phyloP scores from a whole-genome alignment of 768 basidiomycete species.

The Mycena maculata region DNA sequence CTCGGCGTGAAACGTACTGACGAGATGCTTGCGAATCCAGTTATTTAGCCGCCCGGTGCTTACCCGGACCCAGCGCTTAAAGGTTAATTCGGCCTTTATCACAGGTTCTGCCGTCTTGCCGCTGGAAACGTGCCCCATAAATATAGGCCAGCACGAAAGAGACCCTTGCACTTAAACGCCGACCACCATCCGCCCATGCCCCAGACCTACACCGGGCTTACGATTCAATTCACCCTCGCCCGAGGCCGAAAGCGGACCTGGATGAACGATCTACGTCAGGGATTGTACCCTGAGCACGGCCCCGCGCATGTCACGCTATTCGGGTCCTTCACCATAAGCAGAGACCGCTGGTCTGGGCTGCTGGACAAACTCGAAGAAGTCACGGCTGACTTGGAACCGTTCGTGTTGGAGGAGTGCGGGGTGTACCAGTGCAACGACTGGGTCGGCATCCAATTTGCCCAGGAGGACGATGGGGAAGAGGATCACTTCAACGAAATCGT shows the following conservation, averaged over 20 bases:
- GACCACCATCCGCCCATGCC: conserved; percentile 2
- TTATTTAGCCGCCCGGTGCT: no score
- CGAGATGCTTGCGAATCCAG: no score
- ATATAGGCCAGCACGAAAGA: neutral
- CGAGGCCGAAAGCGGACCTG: conserved; percentile 8
- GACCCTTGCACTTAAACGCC: neutral
- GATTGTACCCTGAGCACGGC: conserved; percentile 2
- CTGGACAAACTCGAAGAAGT: neutral
- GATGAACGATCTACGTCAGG: conserved; percentile 8
- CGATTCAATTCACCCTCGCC: conserved; percentile 7
- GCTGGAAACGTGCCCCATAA: neutral
- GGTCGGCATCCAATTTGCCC: conserved; percentile 9
- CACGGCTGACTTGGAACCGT: neutral
- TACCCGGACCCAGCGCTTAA: no score
- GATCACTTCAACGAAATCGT: conserved; percentile 6
- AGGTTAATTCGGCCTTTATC: no score
- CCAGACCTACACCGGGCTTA: conserved; percentile 7
- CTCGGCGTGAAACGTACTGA: no score
- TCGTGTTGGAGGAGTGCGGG: conserved; percentile 5
- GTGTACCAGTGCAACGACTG: neutral
- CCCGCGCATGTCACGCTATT: neutral
- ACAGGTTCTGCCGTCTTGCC: neutral
- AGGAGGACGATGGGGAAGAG: conserved; percentile 5
- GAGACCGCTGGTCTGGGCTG: neutral
- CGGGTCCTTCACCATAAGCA: neutral